These are phyloP conservation scores for Pilobolus umbonatus DNA, from an alignment of 192 early-diverging fungal genomes.

Conservation along the genomic window DNA sequence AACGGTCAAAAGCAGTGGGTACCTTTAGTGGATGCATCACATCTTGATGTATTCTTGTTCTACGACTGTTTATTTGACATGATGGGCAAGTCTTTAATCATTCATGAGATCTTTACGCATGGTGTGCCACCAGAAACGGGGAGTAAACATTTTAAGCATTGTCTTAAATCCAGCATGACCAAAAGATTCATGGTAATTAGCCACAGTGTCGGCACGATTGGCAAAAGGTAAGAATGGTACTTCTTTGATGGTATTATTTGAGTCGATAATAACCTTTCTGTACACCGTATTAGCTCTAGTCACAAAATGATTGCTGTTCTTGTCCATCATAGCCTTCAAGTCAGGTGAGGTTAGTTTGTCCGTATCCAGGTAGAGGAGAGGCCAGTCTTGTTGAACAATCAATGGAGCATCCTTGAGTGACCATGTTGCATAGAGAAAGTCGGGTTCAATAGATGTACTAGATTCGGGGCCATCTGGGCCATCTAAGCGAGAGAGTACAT, in stretches of 20 bases:
- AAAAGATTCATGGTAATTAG: not conserved
- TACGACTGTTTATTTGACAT: not conserved
- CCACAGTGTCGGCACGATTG: not conserved
- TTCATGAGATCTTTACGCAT: not conserved
- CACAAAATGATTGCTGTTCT: not conserved
- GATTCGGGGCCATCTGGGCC: not conserved
- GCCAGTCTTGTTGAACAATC: too few species aligned
- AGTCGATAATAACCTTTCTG: not conserved
- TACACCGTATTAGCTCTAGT: not conserved
- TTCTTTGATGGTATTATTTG: too few species aligned
- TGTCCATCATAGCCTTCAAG: not conserved
- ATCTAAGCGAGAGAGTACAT: not conserved
- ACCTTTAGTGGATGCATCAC: not conserved
- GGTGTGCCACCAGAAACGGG: conserved; percentile 7
- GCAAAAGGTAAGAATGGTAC: not conserved
- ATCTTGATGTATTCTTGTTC: not conserved
- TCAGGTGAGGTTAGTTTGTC: not conserved
- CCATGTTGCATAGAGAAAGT: not conserved
- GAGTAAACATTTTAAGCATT: not conserved
- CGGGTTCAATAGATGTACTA: not conserved
- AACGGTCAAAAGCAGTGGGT: not conserved
- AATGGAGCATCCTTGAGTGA: not conserved
- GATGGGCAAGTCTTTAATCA: not conserved
- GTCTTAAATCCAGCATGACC: not conserved
- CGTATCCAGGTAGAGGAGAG: not conserved